Conservation (phyloP, 1,284 basidiomycete species). For the Austropuccinia psidii region DNA sequence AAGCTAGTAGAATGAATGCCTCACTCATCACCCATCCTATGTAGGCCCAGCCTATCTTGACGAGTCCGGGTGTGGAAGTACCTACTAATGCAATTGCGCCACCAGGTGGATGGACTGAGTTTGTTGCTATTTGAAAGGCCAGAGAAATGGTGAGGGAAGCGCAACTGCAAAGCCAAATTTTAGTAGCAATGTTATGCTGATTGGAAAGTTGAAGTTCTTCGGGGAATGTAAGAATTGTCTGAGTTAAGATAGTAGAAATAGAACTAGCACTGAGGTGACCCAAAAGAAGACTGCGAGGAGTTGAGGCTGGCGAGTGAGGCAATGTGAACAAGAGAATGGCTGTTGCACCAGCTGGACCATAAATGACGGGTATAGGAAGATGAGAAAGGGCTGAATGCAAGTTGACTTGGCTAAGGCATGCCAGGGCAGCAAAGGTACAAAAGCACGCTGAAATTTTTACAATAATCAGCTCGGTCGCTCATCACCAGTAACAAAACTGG, state of each 20-base stretch:
- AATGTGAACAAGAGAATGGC: neutral
- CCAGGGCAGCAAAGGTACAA: neutral
- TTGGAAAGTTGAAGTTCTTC: neutral
- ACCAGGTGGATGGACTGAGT: neutral
- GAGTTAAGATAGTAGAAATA: neutral
- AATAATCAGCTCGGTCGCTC: neutral
- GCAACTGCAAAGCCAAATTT: neutral
- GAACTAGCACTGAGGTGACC: neutral
- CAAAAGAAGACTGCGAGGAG: neutral
- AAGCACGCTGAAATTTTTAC: neutral
- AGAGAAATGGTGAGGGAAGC: neutral
- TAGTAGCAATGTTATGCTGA: neutral
- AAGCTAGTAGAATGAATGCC: neutral
- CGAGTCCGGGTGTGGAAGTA: neutral
- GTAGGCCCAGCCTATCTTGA: neutral
- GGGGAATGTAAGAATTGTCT: neutral
- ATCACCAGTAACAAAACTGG: neutral
- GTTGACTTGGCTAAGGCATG: neutral
- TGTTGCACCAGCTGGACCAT: neutral
- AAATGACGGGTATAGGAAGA: neutral
- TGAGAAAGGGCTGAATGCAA: neutral
- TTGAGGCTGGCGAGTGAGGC: neutral
- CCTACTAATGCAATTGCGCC: neutral
- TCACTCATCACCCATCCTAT: neutral
- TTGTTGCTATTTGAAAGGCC: neutral